These are phyloP conservation scores for Oryza glumipatula DNA, from an alignment of 176 grass and related monocot species.

Conservation along the genomic window DNA sequence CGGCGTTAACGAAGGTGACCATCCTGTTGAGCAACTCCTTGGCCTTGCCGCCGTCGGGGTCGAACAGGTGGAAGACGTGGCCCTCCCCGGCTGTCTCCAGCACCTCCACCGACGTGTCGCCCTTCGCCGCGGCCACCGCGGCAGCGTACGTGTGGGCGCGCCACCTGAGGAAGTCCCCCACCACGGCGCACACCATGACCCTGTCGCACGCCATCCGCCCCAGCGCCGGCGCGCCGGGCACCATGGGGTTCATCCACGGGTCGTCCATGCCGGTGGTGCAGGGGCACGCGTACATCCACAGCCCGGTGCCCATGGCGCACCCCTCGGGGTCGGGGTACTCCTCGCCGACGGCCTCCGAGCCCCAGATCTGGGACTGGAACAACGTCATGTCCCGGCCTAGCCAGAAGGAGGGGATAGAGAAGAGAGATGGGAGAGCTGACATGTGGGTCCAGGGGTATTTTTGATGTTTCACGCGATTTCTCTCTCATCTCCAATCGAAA, in stretches of 20 bases:
- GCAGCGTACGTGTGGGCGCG: constrained; percentile 49
- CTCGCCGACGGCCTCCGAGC: constrained; percentile 20
- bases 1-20: constrained; percentile 48
- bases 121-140: constrained; percentile 35
- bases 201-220: constrained; percentile 40
- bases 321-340: constrained; percentile 18
- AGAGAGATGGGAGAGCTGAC: too few relatives aligned
- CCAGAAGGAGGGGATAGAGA: too few relatives aligned
- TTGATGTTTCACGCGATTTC: too few relatives aligned
- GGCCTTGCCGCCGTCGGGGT: constrained; percentile 54
- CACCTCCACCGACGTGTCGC: constrained; percentile 26
- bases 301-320: constrained; percentile 7
- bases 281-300: constrained; percentile 45
- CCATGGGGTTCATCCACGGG: constrained; percentile 58
- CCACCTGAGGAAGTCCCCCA: constrained; percentile 53
- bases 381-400: too few relatives aligned
- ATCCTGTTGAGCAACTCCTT: constrained; percentile 44
- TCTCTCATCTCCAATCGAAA: too few relatives aligned
- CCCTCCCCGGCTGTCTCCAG: constrained; percentile 46
- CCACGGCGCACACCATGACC: constrained; percentile 54
- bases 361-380: constrained; percentile 18
- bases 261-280: constrained; percentile 31
- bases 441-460: too few relatives aligned
- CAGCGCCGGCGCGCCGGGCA: constrained; percentile 23
- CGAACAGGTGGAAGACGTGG: constrained; percentile 56